phyloP scores from a whole-genome alignment of 148 eudicot genomes.

The Vaccinium darrowii region DNA sequence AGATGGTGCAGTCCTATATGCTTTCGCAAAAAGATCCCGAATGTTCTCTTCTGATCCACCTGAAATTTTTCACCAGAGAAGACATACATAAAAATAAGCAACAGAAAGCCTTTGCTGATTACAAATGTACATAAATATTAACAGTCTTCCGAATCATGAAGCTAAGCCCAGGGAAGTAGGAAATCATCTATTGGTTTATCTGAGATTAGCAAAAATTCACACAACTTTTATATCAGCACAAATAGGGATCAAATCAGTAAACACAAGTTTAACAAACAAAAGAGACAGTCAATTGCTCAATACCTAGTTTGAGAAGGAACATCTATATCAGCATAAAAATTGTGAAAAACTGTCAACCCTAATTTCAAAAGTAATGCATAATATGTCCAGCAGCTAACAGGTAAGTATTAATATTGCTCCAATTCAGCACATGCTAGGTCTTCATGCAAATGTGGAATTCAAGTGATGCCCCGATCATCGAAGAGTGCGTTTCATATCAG shows the following conservation, averaged over 20 bases:
- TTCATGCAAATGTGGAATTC: not conserved
- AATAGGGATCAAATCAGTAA: not conserved
- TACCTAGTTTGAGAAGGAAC: too few relatives aligned
- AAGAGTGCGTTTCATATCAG: not conserved
- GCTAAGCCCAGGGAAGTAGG: conserved; percentile 6
- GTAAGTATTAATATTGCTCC: not conserved
- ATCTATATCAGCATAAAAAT: too few relatives aligned
- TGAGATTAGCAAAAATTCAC: not conserved
- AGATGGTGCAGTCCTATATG: conserved; percentile 83
- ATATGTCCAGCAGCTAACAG: not conserved
- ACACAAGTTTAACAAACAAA: not conserved
- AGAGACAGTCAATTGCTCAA: not conserved
- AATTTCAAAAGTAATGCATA: not conserved
- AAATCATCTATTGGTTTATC: not conserved
- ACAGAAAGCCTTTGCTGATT: not conserved
- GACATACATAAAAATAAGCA: not conserved
- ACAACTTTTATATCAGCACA: not conserved
- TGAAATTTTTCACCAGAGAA: conserved; percentile 23
- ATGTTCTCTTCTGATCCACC: conserved; percentile 92
- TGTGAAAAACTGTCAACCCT: too few relatives aligned
- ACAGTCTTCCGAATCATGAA: not conserved
- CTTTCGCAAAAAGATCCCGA: conserved; percentile 79
- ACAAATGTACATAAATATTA: not conserved
- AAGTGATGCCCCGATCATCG: not conserved
- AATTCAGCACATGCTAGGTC: not conserved